Evolutionary conservation across 441 rosid species (phyloP).

Genomic region (Hura crepitans): DNA sequence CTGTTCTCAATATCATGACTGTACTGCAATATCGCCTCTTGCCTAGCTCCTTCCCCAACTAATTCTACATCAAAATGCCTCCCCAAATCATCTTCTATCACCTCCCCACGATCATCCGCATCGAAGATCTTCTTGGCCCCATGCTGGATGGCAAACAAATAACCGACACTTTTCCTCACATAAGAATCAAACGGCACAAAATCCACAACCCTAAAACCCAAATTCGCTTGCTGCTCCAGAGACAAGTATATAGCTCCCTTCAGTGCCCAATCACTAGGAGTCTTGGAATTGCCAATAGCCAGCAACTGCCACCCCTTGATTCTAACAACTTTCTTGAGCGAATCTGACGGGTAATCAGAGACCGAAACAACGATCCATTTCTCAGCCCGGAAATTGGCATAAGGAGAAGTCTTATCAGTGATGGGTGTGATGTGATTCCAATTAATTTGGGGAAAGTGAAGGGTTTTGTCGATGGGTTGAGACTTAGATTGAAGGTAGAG

Average conservation of each 20-base stretch:
- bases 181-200: slow-evolving; percentile 71
- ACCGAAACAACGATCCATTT: slow-evolving; percentile 81
- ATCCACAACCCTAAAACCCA: slow-evolving; percentile 62
- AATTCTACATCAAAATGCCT: slow-evolving; percentile 82
- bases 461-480: slow-evolving; percentile 42
- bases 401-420: slow-evolving; percentile 56
- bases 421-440: slow-evolving; percentile 54
- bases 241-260: slow-evolving; percentile 81
- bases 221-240: slow-evolving; percentile 63
- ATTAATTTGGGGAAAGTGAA: slow-evolving; percentile 50
- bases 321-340: slow-evolving; percentile 50
- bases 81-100: slow-evolving; percentile 70
- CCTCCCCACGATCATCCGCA: slow-evolving; percentile 82
- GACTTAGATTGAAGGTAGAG: slow-evolving; percentile 53
- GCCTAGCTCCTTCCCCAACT: slow-evolving; percentile 70
- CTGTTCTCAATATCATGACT: slow-evolving; percentile 69
- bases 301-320: slow-evolving; percentile 85
- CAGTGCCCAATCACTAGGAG: slow-evolving; percentile 71
- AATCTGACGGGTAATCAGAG: slow-evolving; percentile 58
- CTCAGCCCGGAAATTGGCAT: slow-evolving; percentile 59
- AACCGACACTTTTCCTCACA: slow-evolving; percentile 78
- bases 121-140: slow-evolving; percentile 87
- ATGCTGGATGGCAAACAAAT: slow-evolving; percentile 88
- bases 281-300: slow-evolving; percentile 70
- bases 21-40: slow-evolving; percentile 70